phyloP scores from a whole-genome alignment of 805 yeast species.

The Torulaspora microellipsoides region DNA sequence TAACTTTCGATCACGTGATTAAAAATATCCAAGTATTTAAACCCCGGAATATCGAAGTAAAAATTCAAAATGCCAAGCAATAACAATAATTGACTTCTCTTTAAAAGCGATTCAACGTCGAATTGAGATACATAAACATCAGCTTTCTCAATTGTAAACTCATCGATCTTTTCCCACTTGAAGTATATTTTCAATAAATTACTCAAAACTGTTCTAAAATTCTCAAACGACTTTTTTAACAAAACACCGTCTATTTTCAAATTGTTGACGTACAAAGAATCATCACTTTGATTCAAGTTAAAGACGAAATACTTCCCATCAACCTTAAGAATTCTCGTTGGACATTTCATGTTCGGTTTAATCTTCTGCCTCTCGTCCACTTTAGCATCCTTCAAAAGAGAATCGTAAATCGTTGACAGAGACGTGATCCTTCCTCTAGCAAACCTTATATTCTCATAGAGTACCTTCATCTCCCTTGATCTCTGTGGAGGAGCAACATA shows the following conservation, averaged over 20 bases:
- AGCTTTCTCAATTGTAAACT: constrained; percentile 3
- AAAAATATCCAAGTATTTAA: constrained; percentile 15
- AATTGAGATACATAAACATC: constrained; percentile 8
- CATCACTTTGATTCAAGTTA: constrained; percentile 8
- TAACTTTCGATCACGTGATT: constrained; percentile 15
- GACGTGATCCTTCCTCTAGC: constrained; percentile 9
- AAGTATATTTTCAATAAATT: constrained; percentile 12
- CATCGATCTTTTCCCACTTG: constrained; percentile 12
- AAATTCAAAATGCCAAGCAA: constrained; percentile 22
- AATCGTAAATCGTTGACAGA: constrained; percentile 9
- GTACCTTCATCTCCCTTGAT: constrained; percentile 37
- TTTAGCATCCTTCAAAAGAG: constrained; percentile 1
- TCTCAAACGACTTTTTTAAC: constrained; percentile 10
- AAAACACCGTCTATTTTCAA: constrained; percentile 7
- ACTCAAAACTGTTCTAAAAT: constrained; percentile 9
- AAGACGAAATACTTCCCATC: constrained; percentile 12
- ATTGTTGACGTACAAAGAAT: constrained; percentile 17
- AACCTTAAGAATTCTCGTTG: constrained; percentile 12
- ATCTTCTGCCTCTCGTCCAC: not conserved
- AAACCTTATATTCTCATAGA: constrained; percentile 31
- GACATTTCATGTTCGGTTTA: not conserved
- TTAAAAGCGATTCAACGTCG: constrained; percentile 8
- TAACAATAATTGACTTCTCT: constrained; percentile 15
- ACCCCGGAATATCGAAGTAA: constrained; percentile 22
- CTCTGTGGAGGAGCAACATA: constrained; percentile 50